Percentiles rank a stretch among this genome's conserved stretches.
Conservation (phyloP, 202 grass and related monocot genomes). For the Setaria italica region DNA sequence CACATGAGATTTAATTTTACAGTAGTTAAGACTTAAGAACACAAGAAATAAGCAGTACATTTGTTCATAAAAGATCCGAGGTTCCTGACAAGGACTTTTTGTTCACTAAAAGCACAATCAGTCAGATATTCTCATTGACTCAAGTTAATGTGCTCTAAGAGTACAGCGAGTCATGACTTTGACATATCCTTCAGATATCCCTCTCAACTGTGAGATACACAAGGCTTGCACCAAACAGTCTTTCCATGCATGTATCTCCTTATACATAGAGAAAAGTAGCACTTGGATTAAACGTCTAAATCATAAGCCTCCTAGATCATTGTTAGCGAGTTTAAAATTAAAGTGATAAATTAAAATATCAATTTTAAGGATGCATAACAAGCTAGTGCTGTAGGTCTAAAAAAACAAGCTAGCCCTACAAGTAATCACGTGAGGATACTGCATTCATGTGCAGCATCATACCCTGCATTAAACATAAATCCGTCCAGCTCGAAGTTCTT, state of each 20-base stretch:
- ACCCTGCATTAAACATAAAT: background rate
- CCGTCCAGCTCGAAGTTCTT: slow-evolving; percentile 2
- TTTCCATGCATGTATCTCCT: slow-evolving; percentile 27
- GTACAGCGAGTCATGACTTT: background rate
- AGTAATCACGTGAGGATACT: background rate
- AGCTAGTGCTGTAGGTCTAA: background rate
- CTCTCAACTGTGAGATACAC: background rate
- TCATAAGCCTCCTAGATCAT: slow-evolving; percentile 9
- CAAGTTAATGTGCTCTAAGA: slow-evolving; percentile 1
- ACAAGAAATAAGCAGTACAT: background rate
- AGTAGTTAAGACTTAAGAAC: slow-evolving; percentile 13
- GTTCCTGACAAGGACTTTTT: background rate
- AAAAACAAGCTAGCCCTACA: background rate
- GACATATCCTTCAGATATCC: slow-evolving; percentile 16
- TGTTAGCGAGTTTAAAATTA: background rate
- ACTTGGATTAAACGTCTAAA: slow-evolving; percentile 15
- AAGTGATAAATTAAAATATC: background rate
- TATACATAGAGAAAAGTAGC: background rate
- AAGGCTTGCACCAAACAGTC: background rate
- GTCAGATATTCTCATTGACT: slow-evolving; percentile 2
- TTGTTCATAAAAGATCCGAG: background rate
- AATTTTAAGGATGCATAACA: slow-evolving; percentile 18
- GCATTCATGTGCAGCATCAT: slow-evolving; percentile 4
- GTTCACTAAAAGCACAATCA: slow-evolving; percentile 18
- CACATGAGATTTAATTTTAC: slow-evolving; percentile 20